Evolutionary conservation across 2,329 filamentous ascomycete species (phyloP).

Genomic region (Nectriaceae sp.): DNA sequence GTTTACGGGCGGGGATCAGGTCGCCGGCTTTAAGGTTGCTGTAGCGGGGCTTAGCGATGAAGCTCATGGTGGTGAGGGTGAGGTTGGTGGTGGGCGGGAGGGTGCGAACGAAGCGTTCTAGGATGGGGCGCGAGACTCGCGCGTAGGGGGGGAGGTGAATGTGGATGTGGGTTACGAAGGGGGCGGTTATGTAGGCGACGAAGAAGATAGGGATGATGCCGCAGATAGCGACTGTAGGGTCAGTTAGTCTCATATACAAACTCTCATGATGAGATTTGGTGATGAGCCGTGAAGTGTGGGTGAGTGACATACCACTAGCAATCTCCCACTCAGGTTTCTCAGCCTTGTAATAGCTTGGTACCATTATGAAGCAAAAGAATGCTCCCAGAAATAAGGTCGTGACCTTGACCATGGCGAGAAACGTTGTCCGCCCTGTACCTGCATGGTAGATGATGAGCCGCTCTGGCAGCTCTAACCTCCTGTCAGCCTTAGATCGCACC

Average conservation of each 20-base stretch:
- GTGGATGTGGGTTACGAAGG: conserved; percentile 73
- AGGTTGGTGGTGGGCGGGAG: conserved; percentile 49
- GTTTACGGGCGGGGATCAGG: conserved; percentile 31
- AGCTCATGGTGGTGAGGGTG: conserved; percentile 57
- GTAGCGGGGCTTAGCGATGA: conserved; percentile 56
- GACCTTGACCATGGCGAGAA: conserved; percentile 71
- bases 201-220: conserved; percentile 66
- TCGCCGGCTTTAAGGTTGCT: conserved; percentile 44
- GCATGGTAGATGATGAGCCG: conserved; percentile 74
- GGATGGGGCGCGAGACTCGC: conserved; percentile 57
- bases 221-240: conserved; percentile 53
- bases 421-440: conserved; percentile 66
- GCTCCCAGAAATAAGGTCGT: conserved; percentile 69
- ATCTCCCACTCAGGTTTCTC: conserved; percentile 39
- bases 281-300: neutral
- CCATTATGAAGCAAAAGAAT: conserved; percentile 65
- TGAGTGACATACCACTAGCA: conserved; percentile 38
- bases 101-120: conserved; percentile 53
- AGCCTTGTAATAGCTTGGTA: conserved; percentile 56
- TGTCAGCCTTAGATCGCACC: neutral
- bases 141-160: conserved; percentile 68
- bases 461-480: conserved; percentile 51
- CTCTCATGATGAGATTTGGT: neutral
- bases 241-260: conserved; percentile 7
- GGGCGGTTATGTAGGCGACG: conserved; percentile 64